Percentiles rank a stretch among this genome's conserved stretches.
Conservation (phyloP, 106 monocot genomes). For the Acanthochlamys bracteata region DNA sequence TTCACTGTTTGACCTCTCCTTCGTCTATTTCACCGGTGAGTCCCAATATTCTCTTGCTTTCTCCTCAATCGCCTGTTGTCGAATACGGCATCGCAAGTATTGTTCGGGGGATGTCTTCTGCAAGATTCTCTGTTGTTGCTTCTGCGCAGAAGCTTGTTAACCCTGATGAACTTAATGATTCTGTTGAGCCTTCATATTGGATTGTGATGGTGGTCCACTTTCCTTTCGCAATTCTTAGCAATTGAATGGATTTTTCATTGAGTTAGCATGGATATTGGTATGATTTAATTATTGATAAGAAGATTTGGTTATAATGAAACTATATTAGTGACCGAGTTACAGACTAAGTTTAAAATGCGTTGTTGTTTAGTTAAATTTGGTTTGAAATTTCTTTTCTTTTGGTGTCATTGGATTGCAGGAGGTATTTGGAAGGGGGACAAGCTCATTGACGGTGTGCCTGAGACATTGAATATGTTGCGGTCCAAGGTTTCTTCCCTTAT, state of each 20-base stretch:
- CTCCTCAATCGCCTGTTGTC: not conserved
- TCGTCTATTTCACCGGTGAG: not conserved
- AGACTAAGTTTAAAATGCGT: not conserved
- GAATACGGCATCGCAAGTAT: not conserved
- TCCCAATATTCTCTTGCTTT: slow-evolving; percentile 2
- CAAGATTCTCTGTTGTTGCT: too few relatives aligned
- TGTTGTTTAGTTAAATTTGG: too few relatives aligned
- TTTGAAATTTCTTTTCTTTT: too few relatives aligned
- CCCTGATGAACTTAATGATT: slow-evolving; percentile 70
- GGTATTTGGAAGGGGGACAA: slow-evolving; percentile 98
- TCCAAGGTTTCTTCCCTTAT: slow-evolving; percentile 45
- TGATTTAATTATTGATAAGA: not conserved
- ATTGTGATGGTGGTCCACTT: slow-evolving; percentile 58
- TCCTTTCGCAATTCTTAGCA: not conserved
- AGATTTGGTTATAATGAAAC: not conserved
- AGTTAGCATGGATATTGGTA: too few relatives aligned
- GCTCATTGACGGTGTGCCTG: slow-evolving; percentile 78
- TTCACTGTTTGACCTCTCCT: slow-evolving; percentile 3
- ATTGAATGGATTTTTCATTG: too few relatives aligned
- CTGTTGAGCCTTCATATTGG: slow-evolving; percentile 93
- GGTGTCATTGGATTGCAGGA: slow-evolving; percentile 32
- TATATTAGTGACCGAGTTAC: not conserved
- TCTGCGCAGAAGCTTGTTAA: slow-evolving; percentile 42
- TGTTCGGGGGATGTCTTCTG: slow-evolving; percentile 14
- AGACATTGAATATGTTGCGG: slow-evolving; percentile 81